Percentiles rank a stretch among this genome's conserved stretches.
phyloP scores from a whole-genome alignment of 352 stramenopile species.

The Globisporangium perplexum region DNA sequence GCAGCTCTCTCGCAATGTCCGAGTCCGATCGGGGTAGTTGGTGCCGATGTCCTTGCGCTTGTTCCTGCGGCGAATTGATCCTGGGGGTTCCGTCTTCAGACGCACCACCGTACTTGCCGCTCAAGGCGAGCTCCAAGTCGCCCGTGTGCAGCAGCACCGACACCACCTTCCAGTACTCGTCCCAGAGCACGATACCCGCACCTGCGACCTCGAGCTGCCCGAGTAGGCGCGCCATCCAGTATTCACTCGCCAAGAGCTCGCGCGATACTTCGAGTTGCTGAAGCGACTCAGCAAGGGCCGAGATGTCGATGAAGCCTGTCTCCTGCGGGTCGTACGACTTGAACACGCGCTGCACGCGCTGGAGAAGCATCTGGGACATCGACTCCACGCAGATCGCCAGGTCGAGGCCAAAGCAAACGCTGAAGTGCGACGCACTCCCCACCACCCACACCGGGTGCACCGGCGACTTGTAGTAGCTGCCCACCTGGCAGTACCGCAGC shows the following conservation, averaged over 20 bases:
- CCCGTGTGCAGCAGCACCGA: constrained; percentile 71
- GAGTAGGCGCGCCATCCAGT: constrained; percentile 57
- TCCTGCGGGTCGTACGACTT: constrained; percentile 85
- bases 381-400: constrained; percentile 51
- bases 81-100: neutral
- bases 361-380: constrained; percentile 67
- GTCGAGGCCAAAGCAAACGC: constrained; percentile 79
- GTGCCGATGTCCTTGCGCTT: neutral
- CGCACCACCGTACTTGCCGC: constrained; percentile 28
- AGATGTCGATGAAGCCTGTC: constrained; percentile 81
- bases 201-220: constrained; percentile 57
- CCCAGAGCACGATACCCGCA: constrained; percentile 89
- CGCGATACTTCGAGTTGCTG: constrained; percentile 52
- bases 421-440: constrained; percentile 88
- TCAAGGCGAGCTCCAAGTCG: constrained; percentile 61
- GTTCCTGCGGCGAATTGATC: neutral
- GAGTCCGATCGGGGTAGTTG: constrained; percentile 52
- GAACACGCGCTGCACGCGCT: constrained; percentile 86
- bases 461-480: constrained; percentile 88
- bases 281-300: constrained; percentile 53
- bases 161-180: constrained; percentile 89
- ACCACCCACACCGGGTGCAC: constrained; percentile 88
- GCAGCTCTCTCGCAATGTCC: constrained; percentile 60
- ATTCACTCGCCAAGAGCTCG: constrained; percentile 50
- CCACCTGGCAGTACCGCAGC: constrained; percentile 88